phyloP scores from a whole-genome alignment of 129 eudicot genomes.

The Rutidosis leptorrhynchoides region DNA sequence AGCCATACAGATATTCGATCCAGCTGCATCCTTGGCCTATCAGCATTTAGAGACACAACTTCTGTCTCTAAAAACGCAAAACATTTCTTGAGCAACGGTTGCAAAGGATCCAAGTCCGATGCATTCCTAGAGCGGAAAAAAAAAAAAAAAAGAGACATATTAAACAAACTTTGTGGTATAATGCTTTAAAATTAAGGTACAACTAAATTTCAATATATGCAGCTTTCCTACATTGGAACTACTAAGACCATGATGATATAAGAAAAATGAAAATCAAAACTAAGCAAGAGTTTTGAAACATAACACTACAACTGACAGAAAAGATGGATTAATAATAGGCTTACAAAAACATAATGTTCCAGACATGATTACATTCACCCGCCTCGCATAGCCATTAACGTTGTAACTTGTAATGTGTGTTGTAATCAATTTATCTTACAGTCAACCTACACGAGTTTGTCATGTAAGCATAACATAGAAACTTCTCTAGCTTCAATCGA shows the following conservation, averaged over 20 bases:
- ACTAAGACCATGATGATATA: conserved; percentile 10
- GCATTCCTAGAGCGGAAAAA: conserved; percentile 71
- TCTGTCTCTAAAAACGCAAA: conserved; percentile 69
- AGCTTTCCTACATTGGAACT: conserved; percentile 18
- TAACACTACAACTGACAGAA: neutral
- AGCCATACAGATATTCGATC: conserved; percentile 88
- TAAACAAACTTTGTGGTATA: conserved; percentile 15
- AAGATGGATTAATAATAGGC: neutral
- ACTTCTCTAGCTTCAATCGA: neutral
- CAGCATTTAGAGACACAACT: conserved; percentile 37
- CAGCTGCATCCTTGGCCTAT: conserved; percentile 80
- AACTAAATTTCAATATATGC: conserved; percentile 5
- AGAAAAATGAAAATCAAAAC: neutral
- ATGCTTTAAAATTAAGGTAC: neutral
- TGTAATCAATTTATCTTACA: conserved; percentile 3
- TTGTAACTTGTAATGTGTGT: neutral
- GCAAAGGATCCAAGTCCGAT: conserved; percentile 73
- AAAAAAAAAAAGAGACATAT: neutral
- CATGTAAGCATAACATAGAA: conserved; percentile 11
- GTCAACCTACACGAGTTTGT: conserved; percentile 2
- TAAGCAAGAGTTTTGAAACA: neutral
- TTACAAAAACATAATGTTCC: neutral
- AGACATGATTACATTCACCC: neutral
- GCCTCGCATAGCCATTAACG: conserved; percentile 7
- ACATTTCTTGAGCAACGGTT: conserved; percentile 80